These are phyloP conservation scores for Vigna reflexopilosa DNA, from an alignment of 306 rosid genomes.

Conservation along the genomic window DNA sequence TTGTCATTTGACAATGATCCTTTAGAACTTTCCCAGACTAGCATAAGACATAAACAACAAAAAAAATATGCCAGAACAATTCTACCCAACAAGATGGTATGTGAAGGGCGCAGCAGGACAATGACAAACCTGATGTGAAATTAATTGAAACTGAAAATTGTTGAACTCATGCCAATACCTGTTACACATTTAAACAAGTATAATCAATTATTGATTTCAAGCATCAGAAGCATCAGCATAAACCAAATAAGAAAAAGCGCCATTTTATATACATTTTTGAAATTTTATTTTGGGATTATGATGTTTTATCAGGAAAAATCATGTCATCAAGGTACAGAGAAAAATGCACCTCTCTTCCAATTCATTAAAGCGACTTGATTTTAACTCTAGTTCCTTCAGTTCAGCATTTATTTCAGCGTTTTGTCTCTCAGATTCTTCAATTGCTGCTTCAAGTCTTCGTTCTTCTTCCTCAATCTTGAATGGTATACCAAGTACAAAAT, in stretches of 20 bases:
- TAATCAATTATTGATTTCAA: slow-evolving; percentile 34
- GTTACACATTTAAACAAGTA: slow-evolving; percentile 46
- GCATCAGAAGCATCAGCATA: slow-evolving; percentile 30
- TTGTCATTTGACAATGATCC: background rate
- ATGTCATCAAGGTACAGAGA: slow-evolving; percentile 31
- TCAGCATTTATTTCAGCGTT: slow-evolving; percentile 81
- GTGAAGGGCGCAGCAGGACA: background rate
- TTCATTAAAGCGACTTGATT: slow-evolving; percentile 81
- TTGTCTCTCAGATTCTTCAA: slow-evolving; percentile 82
- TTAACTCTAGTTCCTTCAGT: slow-evolving; percentile 79
- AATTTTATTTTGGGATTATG: slow-evolving; percentile 12
- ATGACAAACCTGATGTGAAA: slow-evolving; percentile 79
- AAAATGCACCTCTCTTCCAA: slow-evolving; percentile 84
- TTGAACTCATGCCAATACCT: slow-evolving; percentile 99
- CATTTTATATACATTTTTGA: background rate
- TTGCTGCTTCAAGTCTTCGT: slow-evolving; percentile 89
- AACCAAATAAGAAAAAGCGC: slow-evolving; percentile 19
- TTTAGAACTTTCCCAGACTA: slow-evolving; percentile 21
- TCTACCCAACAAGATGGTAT: background rate
- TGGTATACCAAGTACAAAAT: slow-evolving; percentile 45
- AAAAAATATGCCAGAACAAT: background rate
- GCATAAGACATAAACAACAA: slow-evolving; percentile 5
- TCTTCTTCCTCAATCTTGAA: slow-evolving; percentile 92
- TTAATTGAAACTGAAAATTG: slow-evolving; percentile 93
- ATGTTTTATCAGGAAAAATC: slow-evolving; percentile 30